Base-by-base conservation (phyloP, 495 filamentous ascomycete genomes). In the Hypomontagnella submonticulosa region DNA sequence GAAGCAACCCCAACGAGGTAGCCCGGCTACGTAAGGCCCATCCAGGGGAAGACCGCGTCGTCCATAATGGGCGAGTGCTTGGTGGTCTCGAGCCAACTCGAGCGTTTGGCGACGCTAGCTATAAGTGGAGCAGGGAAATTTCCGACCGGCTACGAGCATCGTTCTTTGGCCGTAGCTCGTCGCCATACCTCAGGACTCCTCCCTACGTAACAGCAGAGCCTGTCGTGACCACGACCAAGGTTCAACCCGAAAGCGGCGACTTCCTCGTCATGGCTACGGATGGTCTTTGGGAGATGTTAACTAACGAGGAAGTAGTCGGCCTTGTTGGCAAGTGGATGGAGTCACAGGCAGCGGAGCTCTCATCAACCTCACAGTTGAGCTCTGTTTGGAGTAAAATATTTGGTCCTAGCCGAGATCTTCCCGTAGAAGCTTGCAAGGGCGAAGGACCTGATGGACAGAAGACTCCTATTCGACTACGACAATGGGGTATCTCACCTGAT, bases 161-260 rank as follows among this genome's bases (percentile, higher is more conserved):
- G 12, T 99, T 93, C 79, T 97, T 97, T 69, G 94, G 90, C 34
- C 85, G 91, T 33, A 89, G 85, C 9, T 87, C 89, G 1, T 85
- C 85, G 4, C 78, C 84, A n/a, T 76, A 89, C 7, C 79, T 97
- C 49, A 90, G 91, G 76, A 97, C 93, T 0, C 96, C 96, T 12
- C 96, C 96, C 0, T 99, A 99, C 71, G 96, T 99, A 15, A 99
- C 96, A 4, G 96, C 96, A 4, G 95, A 99, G 78, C 95, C 95
- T 8, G 82, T 97, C 36, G 84, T 99, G 44, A 98, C 93, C 5
- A 97, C 92, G n/a, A 97, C 95, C 30, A 90, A 94, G 75, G 88
- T 99, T 52, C 86, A 96, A 64, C 95, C 95, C 9, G 85, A 89
- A 40, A 89, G 89, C 59, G 95, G 95, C 43, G 96, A 98, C 71